Base-by-base conservation (phyloP, 176 grass and related monocot species). In the Carex scoparia region DNA sequence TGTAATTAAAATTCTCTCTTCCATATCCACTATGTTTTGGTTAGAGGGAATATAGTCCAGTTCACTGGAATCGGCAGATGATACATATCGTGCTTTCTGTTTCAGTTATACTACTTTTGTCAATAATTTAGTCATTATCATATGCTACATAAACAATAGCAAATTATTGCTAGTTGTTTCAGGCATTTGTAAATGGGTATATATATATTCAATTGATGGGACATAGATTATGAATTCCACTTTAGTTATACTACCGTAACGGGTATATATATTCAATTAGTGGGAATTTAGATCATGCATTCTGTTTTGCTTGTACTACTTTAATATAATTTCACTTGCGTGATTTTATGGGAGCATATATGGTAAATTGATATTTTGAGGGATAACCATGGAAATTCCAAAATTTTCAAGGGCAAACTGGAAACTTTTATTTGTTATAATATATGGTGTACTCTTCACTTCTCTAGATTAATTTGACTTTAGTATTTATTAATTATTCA, bases 401-500 rank as follows among this genome's bases (percentile, higher is more conserved):
- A 23, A 10, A 64, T n/a, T n/a, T 37, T 37, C 16, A 32, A 38
- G 32, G 32, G 61, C 61, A 63, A 15, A 37, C 12, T 35, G 31
- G 13, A 68, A 38, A 5, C 32, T 38, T 68, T 16, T 73, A 11
- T 23, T 27, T 49, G 4, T 49, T 5, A 49, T 73, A 15, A 63
- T 30, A 46, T 8, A 37, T 70, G 67, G 67, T 70, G 67, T 56
- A 31, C 51, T 77, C 12, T 77, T 33, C 10, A 40, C 58, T 74
- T 28, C 79, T 69, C 4, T 83, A 49, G 49, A 69, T 57, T 81
- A 37, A 14, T 51, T 35, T 1, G 67, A 84, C 38, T 76, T 12
- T 46, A 31, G 15, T 19, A 72, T 37, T 86, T 71, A 35, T 58
- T 77, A 64, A 4, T 72, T 81, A 46, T 72, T 84, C 33, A 58